Conservation (phyloP, 2,329 filamentous ascomycete genomes). For the Botryotinia globosa region DNA sequence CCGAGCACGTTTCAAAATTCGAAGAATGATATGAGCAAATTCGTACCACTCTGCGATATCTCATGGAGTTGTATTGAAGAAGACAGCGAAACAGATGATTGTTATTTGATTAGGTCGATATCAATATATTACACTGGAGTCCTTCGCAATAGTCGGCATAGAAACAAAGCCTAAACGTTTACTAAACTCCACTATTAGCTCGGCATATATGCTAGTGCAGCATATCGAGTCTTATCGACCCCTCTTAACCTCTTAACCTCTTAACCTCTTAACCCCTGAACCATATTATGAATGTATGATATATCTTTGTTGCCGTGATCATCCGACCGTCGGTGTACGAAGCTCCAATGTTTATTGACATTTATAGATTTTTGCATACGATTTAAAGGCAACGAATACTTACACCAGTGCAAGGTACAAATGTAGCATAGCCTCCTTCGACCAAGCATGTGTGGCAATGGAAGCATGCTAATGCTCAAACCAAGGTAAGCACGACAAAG, state of each 20-base stretch:
- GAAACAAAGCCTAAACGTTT: neutral
- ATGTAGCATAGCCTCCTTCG: slow-evolving; percentile 5
- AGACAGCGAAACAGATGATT: neutral
- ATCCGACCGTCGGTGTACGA: neutral
- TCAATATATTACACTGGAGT: slow-evolving; percentile 1
- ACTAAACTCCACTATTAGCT: slow-evolving; percentile 1
- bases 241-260: slow-evolving; percentile 8
- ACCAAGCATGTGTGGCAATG: neutral
- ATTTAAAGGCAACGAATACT: neutral
- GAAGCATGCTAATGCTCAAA: neutral
- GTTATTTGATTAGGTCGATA: neutral
- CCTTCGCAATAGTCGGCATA: neutral
- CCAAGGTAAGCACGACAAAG: neutral
- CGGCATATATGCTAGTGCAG: slow-evolving; percentile 1
- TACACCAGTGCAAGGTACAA: neutral
- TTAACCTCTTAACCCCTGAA: slow-evolving; percentile 11
- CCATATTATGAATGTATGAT: too few species aligned
- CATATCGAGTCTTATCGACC: slow-evolving; percentile 3
- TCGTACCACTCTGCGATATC: neutral
- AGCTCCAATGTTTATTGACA: neutral
- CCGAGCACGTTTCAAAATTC: neutral
- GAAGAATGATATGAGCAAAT: neutral
- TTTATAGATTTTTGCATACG: too few species aligned
- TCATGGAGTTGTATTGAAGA: neutral
- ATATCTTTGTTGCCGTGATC: neutral